Evolutionary conservation across 2,329 filamentous ascomycete genomes (phyloP), one percentile per base, ranked within the genome.

Genomic region (Aspergillus sojae): DNA sequence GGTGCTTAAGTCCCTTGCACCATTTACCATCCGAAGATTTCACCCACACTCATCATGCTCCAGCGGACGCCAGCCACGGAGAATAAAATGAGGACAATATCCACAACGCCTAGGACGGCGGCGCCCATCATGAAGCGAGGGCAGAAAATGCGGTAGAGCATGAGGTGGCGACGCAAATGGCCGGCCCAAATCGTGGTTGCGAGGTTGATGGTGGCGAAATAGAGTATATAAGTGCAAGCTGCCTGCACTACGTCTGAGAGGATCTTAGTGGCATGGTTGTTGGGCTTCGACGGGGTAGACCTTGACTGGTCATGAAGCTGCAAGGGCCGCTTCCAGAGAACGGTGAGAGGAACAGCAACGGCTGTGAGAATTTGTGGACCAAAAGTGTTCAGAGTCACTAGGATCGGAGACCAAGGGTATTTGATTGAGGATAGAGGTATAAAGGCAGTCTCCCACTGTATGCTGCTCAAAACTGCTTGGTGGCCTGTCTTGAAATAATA

Each of bases 401-500:
- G 83, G 2, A 98, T 74, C 0, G 94, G 94, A 0, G 89, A 91
- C 91, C 92, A 97, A 0, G 95, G 95, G 79, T 99, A 97, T 62
- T 87, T 87, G 67, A 99, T 87, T 6, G 87, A 88, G 63, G 90
- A 88, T 9, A 98, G 85, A 0, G 94, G 91, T 68, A 99, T 92
- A 79, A 99, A 99, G 3, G 93, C 94, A 23, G 88, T 87, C 80
- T 99, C 95, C 95, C 95, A 99, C 75, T 99, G 95, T 73, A 99
- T 94, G 68, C 89, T 92, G 69, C 89, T 86, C 28, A 97, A 85
- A 0, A 89, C 91, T 14, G 94, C 94, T 79, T 98, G 94, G 78
- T 99, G 95, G 65, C 95, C 95, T 0, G 95, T 99, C 75, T 96
- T 97, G 87, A 99, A 99, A 83, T 89, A 99, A 82, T 97, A 90